Conservation (phyloP, 2,329 filamentous ascomycete species). For the Microdochium paspali region DNA sequence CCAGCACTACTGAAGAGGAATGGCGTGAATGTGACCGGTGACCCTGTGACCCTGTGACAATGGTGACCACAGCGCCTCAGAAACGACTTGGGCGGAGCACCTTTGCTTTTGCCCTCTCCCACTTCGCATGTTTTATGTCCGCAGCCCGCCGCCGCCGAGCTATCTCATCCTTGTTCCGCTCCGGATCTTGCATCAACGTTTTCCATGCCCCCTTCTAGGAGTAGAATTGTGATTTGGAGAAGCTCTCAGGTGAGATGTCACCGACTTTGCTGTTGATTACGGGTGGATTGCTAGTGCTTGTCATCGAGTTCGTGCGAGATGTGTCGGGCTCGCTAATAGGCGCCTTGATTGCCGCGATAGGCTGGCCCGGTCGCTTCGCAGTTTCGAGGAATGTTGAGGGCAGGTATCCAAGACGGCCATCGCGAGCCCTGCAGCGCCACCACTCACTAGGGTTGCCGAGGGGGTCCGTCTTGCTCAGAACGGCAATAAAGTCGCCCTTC, state of each 20-base stretch:
- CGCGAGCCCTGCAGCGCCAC: slow-evolving; percentile 90
- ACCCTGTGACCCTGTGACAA: too few species aligned
- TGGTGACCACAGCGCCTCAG: too few species aligned
- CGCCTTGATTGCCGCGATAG: slow-evolving; percentile 42
- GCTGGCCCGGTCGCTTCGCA: slow-evolving; percentile 41
- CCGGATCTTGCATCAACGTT: background rate
- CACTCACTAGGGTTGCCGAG: slow-evolving; percentile 88
- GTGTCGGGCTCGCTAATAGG: slow-evolving; percentile 29
- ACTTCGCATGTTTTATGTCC: too few species aligned
- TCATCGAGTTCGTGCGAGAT: slow-evolving; percentile 39
- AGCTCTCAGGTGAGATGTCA: slow-evolving; percentile 42
- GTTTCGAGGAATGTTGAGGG: slow-evolving; percentile 86
- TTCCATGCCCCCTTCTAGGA: slow-evolving; percentile 23
- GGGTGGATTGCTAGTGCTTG: slow-evolving; percentile 26
- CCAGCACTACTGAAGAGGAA: too few species aligned
- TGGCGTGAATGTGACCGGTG: too few species aligned
- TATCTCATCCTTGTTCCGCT: too few species aligned
- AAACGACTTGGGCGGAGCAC: too few species aligned
- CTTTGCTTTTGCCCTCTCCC: too few species aligned
- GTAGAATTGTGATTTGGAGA: slow-evolving; percentile 51
- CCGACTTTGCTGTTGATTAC: slow-evolving; percentile 37
- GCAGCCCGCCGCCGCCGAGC: too few species aligned
- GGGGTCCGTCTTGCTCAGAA: slow-evolving; percentile 86
- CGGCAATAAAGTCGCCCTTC: slow-evolving; percentile 92
- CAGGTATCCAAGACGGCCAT: slow-evolving; percentile 85